Percentiles rank a stretch among this genome's conserved stretches.
Conservation (phyloP, 1,139 yeast species). For the Debaryomycetaceae sp. region DNA sequence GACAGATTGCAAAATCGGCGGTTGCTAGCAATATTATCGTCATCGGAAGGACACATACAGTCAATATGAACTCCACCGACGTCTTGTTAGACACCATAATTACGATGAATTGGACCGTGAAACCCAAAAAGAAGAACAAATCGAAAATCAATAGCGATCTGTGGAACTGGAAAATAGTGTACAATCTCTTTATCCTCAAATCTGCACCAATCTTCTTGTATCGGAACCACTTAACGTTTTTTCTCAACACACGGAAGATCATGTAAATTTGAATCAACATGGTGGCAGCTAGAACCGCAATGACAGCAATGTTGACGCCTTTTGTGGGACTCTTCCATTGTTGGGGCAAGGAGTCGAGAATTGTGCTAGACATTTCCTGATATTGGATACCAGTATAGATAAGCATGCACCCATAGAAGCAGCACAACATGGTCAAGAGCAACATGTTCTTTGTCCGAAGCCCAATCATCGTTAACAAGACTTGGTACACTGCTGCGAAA, state of each 20-base stretch:
- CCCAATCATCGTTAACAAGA: slow-evolving; percentile 40
- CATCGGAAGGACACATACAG: slow-evolving; percentile 47
- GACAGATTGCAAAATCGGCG: slow-evolving; percentile 37
- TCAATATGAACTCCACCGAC: slow-evolving; percentile 48
- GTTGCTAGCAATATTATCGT: slow-evolving; percentile 37
- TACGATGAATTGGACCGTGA: slow-evolving; percentile 51
- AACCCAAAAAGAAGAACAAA: slow-evolving; percentile 51
- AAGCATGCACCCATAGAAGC: slow-evolving; percentile 47
- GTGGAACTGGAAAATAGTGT: slow-evolving; percentile 41
- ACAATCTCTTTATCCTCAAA: slow-evolving; percentile 35
- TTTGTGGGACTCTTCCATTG: slow-evolving; percentile 26
- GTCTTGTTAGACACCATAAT: slow-evolving; percentile 39
- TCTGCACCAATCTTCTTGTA: slow-evolving; percentile 54
- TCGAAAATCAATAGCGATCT: slow-evolving; percentile 43
- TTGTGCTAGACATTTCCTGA: slow-evolving; percentile 34
- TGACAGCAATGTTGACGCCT: slow-evolving; percentile 45
- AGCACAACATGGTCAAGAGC: slow-evolving; percentile 38
- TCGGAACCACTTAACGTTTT: slow-evolving; percentile 47
- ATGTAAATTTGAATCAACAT: slow-evolving; percentile 30
- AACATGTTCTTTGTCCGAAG: slow-evolving; percentile 40
- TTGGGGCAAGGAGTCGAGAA: slow-evolving; percentile 16
- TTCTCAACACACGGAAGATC: slow-evolving; percentile 32
- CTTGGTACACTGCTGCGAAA: slow-evolving; percentile 32
- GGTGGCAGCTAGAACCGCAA: slow-evolving; percentile 42
- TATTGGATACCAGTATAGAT: slow-evolving; percentile 51